Conservation (phyloP, 176 grass and related monocot species). For the Ampelocalamus luodianensis region DNA sequence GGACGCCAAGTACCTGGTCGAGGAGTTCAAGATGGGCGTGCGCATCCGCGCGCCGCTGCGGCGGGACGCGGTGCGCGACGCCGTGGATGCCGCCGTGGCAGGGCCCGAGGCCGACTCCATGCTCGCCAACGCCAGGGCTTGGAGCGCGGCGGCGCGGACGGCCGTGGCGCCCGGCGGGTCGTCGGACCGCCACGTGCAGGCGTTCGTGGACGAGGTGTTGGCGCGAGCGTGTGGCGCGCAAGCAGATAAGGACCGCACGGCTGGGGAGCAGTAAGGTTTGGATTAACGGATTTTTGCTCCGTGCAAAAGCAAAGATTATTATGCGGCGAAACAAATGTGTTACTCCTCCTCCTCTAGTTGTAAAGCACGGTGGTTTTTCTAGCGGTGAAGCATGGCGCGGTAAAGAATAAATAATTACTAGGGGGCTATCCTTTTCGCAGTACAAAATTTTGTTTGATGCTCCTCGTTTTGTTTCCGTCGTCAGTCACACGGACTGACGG, state of each 20-base stretch:
- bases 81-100: slow-evolving; percentile 52
- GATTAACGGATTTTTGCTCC: neutral
- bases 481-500: no score
- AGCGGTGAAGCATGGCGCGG: neutral
- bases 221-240: slow-evolving; percentile 11
- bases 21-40: slow-evolving; percentile 64
- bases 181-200: slow-evolving; percentile 61
- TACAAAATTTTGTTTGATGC: no score
- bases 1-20: slow-evolving; percentile 67
- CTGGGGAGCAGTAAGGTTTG: neutral
- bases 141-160: slow-evolving; percentile 47
- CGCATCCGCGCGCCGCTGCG: slow-evolving; percentile 50
- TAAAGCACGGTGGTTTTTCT: neutral
- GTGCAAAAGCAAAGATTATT: neutral
- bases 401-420: neutral
- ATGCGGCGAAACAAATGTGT: neutral
- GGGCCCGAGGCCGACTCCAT: slow-evolving; percentile 46
- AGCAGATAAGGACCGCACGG: neutral
- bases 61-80: slow-evolving; percentile 44
- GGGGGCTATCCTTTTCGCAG: neutral
- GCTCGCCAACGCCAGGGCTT: slow-evolving; percentile 41
- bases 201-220: slow-evolving; percentile 66
- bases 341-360: neutral
- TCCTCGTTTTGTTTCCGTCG: no score
- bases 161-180: slow-evolving; percentile 63